Conservation (phyloP, 1,139 yeast genomes). For the Pneumocystis canis region DNA sequence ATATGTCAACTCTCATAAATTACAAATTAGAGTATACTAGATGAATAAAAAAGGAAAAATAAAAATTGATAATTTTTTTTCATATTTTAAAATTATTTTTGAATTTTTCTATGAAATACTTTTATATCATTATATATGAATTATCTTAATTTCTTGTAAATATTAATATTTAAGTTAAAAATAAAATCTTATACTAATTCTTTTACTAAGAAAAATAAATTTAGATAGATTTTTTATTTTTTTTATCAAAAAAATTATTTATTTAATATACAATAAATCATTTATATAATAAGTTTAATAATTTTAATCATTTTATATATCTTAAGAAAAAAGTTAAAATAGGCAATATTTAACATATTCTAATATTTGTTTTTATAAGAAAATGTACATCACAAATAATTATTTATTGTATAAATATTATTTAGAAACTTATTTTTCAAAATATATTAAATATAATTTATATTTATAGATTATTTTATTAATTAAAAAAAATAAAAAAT, state of each 20-base stretch:
- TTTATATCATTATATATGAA: background rate
- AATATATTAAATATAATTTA: background rate
- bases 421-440: background rate
- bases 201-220: no score
- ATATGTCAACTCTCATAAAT: background rate
- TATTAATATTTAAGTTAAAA: no score
- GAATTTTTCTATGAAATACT: background rate
- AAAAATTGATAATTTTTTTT: background rate
- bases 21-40: background rate
- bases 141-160: no score
- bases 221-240: no score
- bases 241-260: no score
- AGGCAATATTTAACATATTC: no score
- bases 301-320: no score
- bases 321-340: no score
- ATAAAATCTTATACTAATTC: no score
- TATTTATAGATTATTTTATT: background rate
- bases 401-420: background rate
- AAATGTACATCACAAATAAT: background rate
- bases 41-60: background rate
- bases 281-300: no score
- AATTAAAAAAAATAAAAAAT: background rate
- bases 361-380: background rate
- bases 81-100: background rate
- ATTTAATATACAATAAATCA: no score